Evolutionary conservation across 352 stramenopile species (phyloP), one percentile per base, ranked within the genome.

Genomic region (Phytophthora chlamydospora): DNA sequence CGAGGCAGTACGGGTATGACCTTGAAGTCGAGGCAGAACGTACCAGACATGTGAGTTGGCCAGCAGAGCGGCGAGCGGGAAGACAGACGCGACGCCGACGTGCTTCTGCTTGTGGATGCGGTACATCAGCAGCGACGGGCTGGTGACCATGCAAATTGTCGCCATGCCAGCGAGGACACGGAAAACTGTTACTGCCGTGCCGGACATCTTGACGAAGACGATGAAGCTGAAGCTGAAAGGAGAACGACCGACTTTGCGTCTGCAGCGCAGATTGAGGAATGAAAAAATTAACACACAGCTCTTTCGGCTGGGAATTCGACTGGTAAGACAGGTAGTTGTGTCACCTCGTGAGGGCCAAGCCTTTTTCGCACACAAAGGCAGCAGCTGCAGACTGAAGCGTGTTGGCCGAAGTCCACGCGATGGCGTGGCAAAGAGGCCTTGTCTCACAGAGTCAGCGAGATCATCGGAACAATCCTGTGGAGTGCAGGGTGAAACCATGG

Each of bases 11-110:
- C 16, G 41, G 11, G 12, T 19, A 48, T 8, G 21, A 14, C 4
- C 48, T 36, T 16, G 19, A 21, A 16, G 12, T 21, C 39, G 49
- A 66, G 66, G 27, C 50, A 46, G 14, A 56, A 76, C 53, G 40
- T 79, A 77, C 73, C 75, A 78, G 16, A 76, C 49, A 43, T 81
- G 73, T 31, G 67, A 76, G 43, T 75, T 76, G 31, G 57, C 69
- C 4, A 80, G 61, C 24, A 85, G 45, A n/a, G 76, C 61, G 9
- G 69, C 67, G 4, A 85, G 58, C 29, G 76, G 72, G 31, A 81
- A 53, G 10, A 85, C 65, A 32, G 75, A 82, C 4, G 62, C 46
- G 14, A 73, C 51, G 10, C 66, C 76, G 38, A 82, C 61, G 29
- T 71, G 50, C 34, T 78, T 80, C 32, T 61, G 53, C 41, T 68